Base-by-base conservation (phyloP, 2,329 filamentous ascomycete species). In the Chaetomium sp. region DNA sequence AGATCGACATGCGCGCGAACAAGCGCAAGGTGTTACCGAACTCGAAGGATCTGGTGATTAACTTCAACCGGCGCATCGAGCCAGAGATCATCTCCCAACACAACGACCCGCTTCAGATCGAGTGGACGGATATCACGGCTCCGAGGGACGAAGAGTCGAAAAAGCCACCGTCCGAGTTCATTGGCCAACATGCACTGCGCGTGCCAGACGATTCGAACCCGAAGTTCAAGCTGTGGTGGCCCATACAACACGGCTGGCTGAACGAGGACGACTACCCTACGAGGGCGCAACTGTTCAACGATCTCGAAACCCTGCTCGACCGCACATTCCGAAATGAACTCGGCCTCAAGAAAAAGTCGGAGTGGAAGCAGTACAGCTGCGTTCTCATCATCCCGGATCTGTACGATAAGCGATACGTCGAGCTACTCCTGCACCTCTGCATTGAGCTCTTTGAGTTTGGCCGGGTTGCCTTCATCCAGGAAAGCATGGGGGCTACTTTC, bases 311-410 rank as follows among this genome's bases (percentile, higher is more conserved):
- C 10, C 86, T 97, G 36, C 73, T 97, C 10, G 90, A 96, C 67
- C 87, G 91, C 61, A 89, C 91, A 1, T 86, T 99, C 65, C 86
- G 86, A 61, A 84, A 82, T n/a, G 90, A 97, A 66, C 78, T 97
- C 7, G 89, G 88, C 1, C 71, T 96, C 43, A 85, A 79, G 34
- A 85, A 83, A 60, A 88, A 88, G 65, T 88, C 86, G 64, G 85
- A 92, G 51, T 95, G 91, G 85, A 81, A 81, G 53, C 88, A 95
- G 69, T 97, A 96, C 72, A 94, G 89, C 65, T 96, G 91, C 64
- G 91, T 96, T n/a, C 90, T 97, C 66, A 86, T 99, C 60, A 95
- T 99, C 47, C 94, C 94, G 0, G 94, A 99, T 69, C 78, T 99
- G 8, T 99, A 97, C 72, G 94, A 99, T 73, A 95, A 95, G 70